Evolutionary conservation across 345 rosid genomes (phyloP).

Genomic region (Mangifera indica): DNA sequence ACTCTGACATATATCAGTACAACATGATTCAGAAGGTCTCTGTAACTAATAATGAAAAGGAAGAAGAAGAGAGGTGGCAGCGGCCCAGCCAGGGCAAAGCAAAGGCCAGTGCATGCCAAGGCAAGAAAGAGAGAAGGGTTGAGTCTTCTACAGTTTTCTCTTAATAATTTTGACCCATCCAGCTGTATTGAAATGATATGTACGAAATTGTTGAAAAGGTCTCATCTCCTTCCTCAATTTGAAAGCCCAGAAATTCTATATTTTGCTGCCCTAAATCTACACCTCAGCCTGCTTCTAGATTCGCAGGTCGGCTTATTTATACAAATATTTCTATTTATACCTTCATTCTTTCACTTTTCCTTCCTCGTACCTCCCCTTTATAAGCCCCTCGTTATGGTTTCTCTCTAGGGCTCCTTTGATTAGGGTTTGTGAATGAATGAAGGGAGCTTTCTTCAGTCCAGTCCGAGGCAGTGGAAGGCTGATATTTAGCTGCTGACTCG

Average conservation of each 20-base stretch:
- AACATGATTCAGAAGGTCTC: background rate
- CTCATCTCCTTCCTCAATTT: background rate
- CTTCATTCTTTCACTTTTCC: background rate
- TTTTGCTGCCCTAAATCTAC: slow-evolving; percentile 14
- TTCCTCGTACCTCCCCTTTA: slow-evolving; percentile 8
- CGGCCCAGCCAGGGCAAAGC: background rate
- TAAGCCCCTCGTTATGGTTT: background rate
- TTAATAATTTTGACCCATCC: slow-evolving; percentile 8
- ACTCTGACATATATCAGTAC: background rate
- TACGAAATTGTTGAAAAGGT: background rate
- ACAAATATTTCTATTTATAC: slow-evolving; percentile 10
- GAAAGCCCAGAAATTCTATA: background rate
- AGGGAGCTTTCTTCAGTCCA: slow-evolving; percentile 51
- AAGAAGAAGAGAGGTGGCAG: background rate
- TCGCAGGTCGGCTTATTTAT: background rate
- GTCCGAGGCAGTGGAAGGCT: slow-evolving; percentile 31
- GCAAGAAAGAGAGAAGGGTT: background rate
- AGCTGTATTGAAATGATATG: slow-evolving; percentile 20
- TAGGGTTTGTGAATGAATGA: background rate
- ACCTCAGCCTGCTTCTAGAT: slow-evolving; percentile 15
- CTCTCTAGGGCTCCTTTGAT: background rate
- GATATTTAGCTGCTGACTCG: slow-evolving; percentile 49
- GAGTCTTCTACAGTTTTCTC: slow-evolving; percentile 6
- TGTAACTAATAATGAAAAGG: background rate
- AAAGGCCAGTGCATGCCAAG: too few species aligned